Conservation (phyloP, 495 filamentous ascomycete species). For the Baudoinia panamericana region DNA sequence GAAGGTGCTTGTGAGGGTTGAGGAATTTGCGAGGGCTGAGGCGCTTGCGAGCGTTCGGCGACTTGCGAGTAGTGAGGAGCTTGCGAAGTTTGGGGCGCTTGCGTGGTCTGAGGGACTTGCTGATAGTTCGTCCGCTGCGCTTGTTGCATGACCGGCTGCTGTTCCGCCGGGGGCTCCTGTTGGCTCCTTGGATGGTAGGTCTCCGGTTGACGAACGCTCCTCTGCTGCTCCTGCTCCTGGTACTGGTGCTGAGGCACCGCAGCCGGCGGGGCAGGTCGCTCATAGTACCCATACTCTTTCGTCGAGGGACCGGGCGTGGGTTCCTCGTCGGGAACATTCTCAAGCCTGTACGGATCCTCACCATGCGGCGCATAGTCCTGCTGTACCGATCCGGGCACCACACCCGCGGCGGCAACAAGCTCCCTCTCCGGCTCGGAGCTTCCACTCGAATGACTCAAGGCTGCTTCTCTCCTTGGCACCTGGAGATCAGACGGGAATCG, state of each 20-base stretch:
- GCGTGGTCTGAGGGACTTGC: neutral
- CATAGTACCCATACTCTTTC: neutral
- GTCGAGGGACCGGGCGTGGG: neutral
- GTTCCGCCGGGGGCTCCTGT: neutral
- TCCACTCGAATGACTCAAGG: conserved; percentile 25
- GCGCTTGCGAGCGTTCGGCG: too few species aligned
- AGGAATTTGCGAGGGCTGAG: too few species aligned
- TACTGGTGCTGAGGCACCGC: neutral
- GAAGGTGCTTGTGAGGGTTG: too few species aligned
- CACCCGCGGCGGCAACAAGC: conserved; percentile 43
- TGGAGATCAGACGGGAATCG: conserved; percentile 80
- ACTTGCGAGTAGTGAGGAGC: too few species aligned
- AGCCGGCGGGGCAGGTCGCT: neutral
- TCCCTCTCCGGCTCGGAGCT: conserved; percentile 51
- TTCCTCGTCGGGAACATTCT: conserved; percentile 7
- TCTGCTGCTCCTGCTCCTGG: neutral
- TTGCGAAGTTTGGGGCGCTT: too few species aligned
- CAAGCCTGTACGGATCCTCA: conserved; percentile 13
- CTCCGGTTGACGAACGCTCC: neutral
- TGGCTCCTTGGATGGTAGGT: conserved; percentile 3
- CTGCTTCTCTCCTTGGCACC: conserved; percentile 48
- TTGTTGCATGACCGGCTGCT: conserved; percentile 13
- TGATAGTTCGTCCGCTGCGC: conserved; percentile 3
- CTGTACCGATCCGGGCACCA: conserved; percentile 12
- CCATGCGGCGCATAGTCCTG: conserved; percentile 4